Evolutionary conservation across 345 rosid genomes (phyloP).

Genomic region (Citrus trifoliata): DNA sequence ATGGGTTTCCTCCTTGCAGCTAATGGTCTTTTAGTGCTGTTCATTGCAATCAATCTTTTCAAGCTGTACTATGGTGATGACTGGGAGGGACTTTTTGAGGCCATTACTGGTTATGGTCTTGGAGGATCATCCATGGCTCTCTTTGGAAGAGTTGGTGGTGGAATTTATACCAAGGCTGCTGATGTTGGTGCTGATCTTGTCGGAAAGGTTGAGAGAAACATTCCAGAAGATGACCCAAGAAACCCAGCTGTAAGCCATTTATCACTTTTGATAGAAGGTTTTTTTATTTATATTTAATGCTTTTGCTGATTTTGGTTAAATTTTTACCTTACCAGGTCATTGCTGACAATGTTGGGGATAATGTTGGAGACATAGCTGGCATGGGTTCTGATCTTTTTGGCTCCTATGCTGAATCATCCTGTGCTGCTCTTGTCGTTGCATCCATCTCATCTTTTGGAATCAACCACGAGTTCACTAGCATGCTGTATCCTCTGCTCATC

Average conservation of each 20-base stretch:
- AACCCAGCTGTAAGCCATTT: constrained; percentile 66
- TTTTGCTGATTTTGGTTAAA: neutral
- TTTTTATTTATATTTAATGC: neutral
- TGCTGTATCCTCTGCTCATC: constrained; percentile 58
- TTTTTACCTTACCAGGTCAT: constrained; percentile 43
- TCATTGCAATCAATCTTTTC: constrained; percentile 54
- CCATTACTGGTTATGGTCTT: constrained; percentile 75
- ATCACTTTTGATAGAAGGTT: neutral
- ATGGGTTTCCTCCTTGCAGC: constrained; percentile 83
- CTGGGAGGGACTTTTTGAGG: constrained; percentile 78
- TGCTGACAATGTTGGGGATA: constrained; percentile 78
- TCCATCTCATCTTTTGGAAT: constrained; percentile 73
- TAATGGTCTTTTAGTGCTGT: constrained; percentile 68
- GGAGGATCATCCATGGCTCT: constrained; percentile 86
- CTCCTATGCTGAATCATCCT: constrained; percentile 69
- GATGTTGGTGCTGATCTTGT: constrained; percentile 84
- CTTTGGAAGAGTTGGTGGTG: constrained; percentile 78
- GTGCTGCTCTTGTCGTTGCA: constrained; percentile 77
- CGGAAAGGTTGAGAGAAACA: constrained; percentile 72
- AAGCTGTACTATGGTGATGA: constrained; percentile 68
- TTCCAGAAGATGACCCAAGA: constrained; percentile 74
- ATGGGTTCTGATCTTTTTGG: constrained; percentile 87
- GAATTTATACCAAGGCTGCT: constrained; percentile 73
- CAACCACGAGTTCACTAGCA: constrained; percentile 61
- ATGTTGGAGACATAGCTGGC: constrained; percentile 77